These are phyloP conservation scores for Anthracocystis walkeri DNA, from an alignment of 1,284 basidiomycete genomes.

Conservation along the genomic window DNA sequence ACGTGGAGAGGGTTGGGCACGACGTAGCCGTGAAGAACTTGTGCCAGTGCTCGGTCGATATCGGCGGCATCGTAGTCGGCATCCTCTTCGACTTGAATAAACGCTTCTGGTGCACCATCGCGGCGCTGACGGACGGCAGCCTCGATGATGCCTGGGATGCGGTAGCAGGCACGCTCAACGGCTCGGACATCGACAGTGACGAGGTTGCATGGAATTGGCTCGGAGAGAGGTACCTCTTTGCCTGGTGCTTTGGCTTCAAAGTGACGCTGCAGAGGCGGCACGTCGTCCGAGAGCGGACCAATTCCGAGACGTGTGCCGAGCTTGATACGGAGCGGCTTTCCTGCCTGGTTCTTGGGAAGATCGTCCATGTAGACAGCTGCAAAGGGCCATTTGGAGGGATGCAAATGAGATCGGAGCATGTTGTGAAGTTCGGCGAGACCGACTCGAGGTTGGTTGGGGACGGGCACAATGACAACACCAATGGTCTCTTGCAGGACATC, in stretches of 20 bases:
- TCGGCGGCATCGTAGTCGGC: conserved; percentile 69
- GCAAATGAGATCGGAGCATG: conserved; percentile 66
- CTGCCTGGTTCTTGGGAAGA: conserved; percentile 69
- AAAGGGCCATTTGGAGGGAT: conserved; percentile 69
- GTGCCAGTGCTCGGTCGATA: conserved; percentile 68
- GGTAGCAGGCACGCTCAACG: conserved; percentile 69
- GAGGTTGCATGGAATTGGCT: conserved; percentile 67
- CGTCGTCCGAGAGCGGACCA: conserved; percentile 67
- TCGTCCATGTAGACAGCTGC: conserved; percentile 69
- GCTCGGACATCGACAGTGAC: conserved; percentile 68
- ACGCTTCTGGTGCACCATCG: conserved; percentile 68
- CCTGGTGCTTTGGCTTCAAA: conserved; percentile 68
- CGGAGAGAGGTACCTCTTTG: conserved; percentile 66
- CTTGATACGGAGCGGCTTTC: conserved; percentile 69
- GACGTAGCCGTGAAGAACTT: conserved; percentile 68
- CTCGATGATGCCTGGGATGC: conserved; percentile 68
- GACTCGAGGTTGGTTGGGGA: conserved; percentile 68
- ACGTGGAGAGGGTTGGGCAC: conserved; percentile 70
- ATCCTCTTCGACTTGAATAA: conserved; percentile 69
- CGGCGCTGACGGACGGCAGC: conserved; percentile 67
- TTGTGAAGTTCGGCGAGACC: conserved; percentile 69
- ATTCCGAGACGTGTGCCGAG: conserved; percentile 67
- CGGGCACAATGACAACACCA: conserved; percentile 68
- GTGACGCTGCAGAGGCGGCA: conserved; percentile 67
- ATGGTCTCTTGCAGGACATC: conserved; percentile 69